Conservation (phyloP, 768 basidiomycete species). For the Lanmaoa rubissima region DNA sequence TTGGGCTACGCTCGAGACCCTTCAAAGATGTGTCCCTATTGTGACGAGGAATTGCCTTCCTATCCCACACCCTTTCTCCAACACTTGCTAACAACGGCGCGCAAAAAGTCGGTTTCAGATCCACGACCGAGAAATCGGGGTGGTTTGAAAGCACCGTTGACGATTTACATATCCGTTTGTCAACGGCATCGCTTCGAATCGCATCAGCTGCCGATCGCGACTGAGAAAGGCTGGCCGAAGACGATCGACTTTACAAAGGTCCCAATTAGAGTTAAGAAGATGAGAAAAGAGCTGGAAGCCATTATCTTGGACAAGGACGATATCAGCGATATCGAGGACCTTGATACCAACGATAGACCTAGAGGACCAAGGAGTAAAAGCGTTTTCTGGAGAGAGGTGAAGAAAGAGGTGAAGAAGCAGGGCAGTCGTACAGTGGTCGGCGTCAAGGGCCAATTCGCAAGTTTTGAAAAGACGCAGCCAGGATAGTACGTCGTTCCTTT, state of each 20-base stretch:
- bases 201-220: constrained; percentile 68
- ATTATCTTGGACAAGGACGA: constrained; percentile 50
- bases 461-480: constrained; percentile 79
- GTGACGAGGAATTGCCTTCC: constrained; percentile 66
- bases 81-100: constrained; percentile 51
- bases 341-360: not conserved
- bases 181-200: constrained; percentile 79
- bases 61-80: constrained; percentile 57
- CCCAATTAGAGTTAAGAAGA: constrained; percentile 48
- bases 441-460: constrained; percentile 71
- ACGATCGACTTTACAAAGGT: constrained; percentile 62
- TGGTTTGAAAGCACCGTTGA: constrained; percentile 52
- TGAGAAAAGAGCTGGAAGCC: constrained; percentile 45
- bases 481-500: constrained; percentile 69
- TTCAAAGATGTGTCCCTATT: constrained; percentile 73
- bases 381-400: constrained; percentile 68
- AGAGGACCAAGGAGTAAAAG: constrained; percentile 40
- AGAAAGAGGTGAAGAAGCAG: constrained; percentile 59
- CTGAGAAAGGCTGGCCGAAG: constrained; percentile 73
- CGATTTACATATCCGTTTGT: constrained; percentile 64
- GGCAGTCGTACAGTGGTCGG: constrained; percentile 67
- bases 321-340: constrained; percentile 20
- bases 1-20: constrained; percentile 57
- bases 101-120: constrained; percentile 54
- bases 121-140: constrained; percentile 67